Evolutionary conservation across 306 rosid species (phyloP), one percentile per base, ranked within the genome.

Genomic region (Gastrolobium bilobum): DNA sequence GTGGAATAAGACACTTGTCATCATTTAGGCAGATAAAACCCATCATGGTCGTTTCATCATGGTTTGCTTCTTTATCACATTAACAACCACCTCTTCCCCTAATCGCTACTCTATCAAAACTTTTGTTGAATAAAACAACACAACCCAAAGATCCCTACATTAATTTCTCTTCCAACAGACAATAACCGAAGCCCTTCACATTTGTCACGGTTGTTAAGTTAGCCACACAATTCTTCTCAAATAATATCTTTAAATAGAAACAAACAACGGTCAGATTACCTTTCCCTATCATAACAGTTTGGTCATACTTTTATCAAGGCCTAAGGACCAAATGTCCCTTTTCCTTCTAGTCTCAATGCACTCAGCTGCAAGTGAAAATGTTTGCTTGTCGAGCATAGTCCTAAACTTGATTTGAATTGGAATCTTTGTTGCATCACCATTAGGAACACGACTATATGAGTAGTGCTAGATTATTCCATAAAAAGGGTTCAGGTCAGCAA

Each of bases 31-130:
- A 73, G 79, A 79, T 34, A 79, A 40, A 79, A 11, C 58, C 52
- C 81, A 88, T 88, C 83, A 69, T 79, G 9, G 44, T 68, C 73
- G 78, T 38, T 58, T 29, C 61, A 59, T 33, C 47, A 62, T 83
- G 71, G 79, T 80, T 91, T 93, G 96, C 98, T 94, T 94, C 88
- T 84, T 83, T 81, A 86, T 83, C 89, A 94, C 93, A 89, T 78
- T 86, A 86, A 68, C 88, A 91, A 91, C 98, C 64, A 90, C 93
- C 89, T 81, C 80, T 76, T 81, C 71, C 46, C 76, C 78, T 71
- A 68, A 84, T 89, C 77, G 92, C 84, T 90, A 84, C 81, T 76
- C 89, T 60, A 88, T 93, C 98, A 80, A 72, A 56, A 78, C 65
- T 96, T 93, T 93, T 83, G 97, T 92, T 91, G 89, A 73, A 84